Evolutionary conservation across 768 basidiomycete genomes (phyloP).

Genomic region (Rickenella mellea): DNA sequence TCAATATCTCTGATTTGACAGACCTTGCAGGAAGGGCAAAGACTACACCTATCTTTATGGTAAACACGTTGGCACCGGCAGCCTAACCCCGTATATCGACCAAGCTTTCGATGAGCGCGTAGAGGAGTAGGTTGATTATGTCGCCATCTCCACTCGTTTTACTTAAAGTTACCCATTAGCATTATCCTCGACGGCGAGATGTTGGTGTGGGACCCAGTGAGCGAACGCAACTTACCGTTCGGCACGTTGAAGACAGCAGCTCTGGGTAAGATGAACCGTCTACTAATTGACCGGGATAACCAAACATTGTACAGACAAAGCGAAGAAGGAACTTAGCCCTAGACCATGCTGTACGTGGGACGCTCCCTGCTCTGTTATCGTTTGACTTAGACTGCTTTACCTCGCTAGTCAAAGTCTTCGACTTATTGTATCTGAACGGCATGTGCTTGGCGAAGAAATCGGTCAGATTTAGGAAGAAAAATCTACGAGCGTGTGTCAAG

Average conservation of each 20-base stretch:
- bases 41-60: constrained; percentile 92
- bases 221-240: constrained; percentile 83
- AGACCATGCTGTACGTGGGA: constrained; percentile 78
- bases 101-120: constrained; percentile 66
- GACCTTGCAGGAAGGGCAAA: constrained; percentile 63
- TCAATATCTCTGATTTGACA: constrained; percentile 1
- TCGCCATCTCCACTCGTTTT: constrained; percentile 1
- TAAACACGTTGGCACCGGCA: constrained; percentile 69
- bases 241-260: constrained; percentile 92
- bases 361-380: not conserved
- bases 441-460: constrained; percentile 65
- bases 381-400: not conserved
- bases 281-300: constrained; percentile 1
- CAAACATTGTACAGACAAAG: constrained; percentile 42
- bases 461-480: constrained; percentile 68
- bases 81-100: constrained; percentile 82
- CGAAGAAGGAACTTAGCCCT: constrained; percentile 60
- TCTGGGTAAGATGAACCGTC: constrained; percentile 38
- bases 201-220: constrained; percentile 94
- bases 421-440: constrained; percentile 85
- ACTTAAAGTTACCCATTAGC: constrained; percentile 35
- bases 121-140: constrained; percentile 53
- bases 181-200: constrained; percentile 97
- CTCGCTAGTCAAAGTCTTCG: constrained; percentile 88
- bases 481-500: constrained; percentile 58